Evolutionary conservation across 305 asterid genomes (phyloP).

Genomic region (Andrographis paniculata): DNA sequence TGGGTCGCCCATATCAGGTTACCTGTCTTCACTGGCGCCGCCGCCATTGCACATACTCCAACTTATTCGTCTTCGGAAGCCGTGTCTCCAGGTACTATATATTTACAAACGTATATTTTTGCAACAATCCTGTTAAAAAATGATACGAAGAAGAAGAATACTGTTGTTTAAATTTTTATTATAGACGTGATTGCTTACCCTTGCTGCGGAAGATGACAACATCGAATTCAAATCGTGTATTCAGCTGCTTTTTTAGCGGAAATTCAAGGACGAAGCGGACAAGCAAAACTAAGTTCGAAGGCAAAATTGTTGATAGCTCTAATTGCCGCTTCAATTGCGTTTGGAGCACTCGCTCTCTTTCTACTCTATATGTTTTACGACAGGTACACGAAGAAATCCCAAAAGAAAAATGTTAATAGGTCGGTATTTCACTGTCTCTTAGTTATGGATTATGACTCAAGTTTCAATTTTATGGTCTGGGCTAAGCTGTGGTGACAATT

Average conservation of each 20-base stretch:
- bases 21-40: not conserved
- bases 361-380: slow-evolving; percentile 32
- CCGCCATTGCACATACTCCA: slow-evolving; percentile 23
- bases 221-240: not conserved
- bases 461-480: not conserved
- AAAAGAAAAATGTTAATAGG: slow-evolving; percentile 10
- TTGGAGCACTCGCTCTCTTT: slow-evolving; percentile 28
- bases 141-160: not conserved
- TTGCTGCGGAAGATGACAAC: slow-evolving; percentile 8
- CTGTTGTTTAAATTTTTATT: not conserved
- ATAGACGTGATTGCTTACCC: too few relatives aligned
- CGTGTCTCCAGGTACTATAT: slow-evolving; percentile 33
- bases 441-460: not conserved
- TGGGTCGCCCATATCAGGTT: not conserved
- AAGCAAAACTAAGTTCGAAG: slow-evolving; percentile 24
- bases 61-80: slow-evolving; percentile 17
- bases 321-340: slow-evolving; percentile 31
- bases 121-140: not conserved
- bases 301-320: slow-evolving; percentile 33
- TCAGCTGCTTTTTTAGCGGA: slow-evolving; percentile 19
- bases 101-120: not conserved
- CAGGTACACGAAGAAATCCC: slow-evolving; percentile 31
- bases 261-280: slow-evolving; percentile 19
- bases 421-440: slow-evolving; percentile 15
- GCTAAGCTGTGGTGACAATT: slow-evolving; percentile 2